Evolutionary conservation across 2,329 filamentous ascomycete genomes (phyloP), one percentile per base, ranked within the genome.

Genomic region (Fusarium nanum): DNA sequence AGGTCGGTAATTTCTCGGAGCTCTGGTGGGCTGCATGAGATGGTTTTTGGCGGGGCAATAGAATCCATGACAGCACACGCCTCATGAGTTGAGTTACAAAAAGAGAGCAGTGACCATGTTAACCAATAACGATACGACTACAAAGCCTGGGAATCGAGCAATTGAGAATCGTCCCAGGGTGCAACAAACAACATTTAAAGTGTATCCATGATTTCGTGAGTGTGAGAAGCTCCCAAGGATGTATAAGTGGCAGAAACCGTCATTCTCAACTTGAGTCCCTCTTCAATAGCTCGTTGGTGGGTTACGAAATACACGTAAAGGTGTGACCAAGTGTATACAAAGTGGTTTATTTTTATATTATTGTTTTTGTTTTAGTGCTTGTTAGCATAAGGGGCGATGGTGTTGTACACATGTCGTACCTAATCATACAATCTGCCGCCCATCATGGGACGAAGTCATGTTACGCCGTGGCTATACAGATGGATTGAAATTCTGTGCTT

Each of bases 1-100:
- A 68, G 68, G 47, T 68, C 72, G 75, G 75, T 68, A 76, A 76
- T 75, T 76, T 76, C 68, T 77, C 75, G 75, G 75, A 69, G 62
- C 66, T 66, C 34, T 71, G 56, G 64, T 74, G 67, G 64, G 60
- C 49, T 67, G 46, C 44, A 54, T 73, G 70, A 72, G 68, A 64
- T 69, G 60, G 48, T 72, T 66, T 73, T 70, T 70, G 68, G 71
- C 59, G 71, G 71, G 71, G 69, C 69, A 70, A 30, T 56, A 62
- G 60, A 54, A 60, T 57, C 48, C 64, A 71, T 66, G 68, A 59
- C 64, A 64, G 20, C 52, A 28, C 50, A 50, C 40, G 41, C 49
- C 44, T 66, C 49, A 50, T 67, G 49, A 54, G 34, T n/a, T n/a
- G 23, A 55, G 25, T 53, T 40, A 13, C 34, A 53, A 53, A 41